These are phyloP conservation scores for Diaporthe eres DNA, from an alignment of 2,329 filamentous ascomycete genomes.

Conservation along the genomic window DNA sequence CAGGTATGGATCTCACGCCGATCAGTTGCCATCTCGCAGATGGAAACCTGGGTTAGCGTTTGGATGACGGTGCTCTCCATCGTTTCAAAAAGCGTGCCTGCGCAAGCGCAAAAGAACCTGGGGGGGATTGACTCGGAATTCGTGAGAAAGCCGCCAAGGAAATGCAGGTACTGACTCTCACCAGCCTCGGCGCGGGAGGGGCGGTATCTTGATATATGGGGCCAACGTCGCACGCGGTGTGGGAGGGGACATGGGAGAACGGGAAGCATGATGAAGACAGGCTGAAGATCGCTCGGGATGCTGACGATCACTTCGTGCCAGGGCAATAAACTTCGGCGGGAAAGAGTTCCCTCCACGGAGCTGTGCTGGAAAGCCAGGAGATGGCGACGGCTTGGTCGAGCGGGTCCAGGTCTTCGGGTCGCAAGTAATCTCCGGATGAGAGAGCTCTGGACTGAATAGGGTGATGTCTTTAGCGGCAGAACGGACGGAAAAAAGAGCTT, in stretches of 20 bases:
- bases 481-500: background rate
- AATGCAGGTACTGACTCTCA: constrained; percentile 42
- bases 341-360: constrained; percentile 36
- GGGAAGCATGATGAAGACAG: constrained; percentile 48
- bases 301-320: constrained; percentile 45
- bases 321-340: constrained; percentile 44
- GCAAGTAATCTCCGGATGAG: background rate
- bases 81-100: background rate
- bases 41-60: background rate
- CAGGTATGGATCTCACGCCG: background rate
- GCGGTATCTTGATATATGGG: constrained; percentile 45
- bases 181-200: constrained; percentile 35
- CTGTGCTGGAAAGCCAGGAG: constrained; percentile 44
- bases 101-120: constrained; percentile 32
- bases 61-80: background rate
- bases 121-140: constrained; percentile 41
- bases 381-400: background rate
- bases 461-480: too few relatives aligned
- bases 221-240: constrained; percentile 45
- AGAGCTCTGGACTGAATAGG: too few relatives aligned
- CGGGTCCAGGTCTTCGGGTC: background rate
- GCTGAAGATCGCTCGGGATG: constrained; percentile 45
- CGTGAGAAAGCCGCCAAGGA: constrained; percentile 45
- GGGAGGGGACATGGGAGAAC: constrained; percentile 43
- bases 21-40: background rate